These are phyloP conservation scores for Sporothrix protearum DNA, from an alignment of 2,329 filamentous ascomycete species.

Conservation along the genomic window DNA sequence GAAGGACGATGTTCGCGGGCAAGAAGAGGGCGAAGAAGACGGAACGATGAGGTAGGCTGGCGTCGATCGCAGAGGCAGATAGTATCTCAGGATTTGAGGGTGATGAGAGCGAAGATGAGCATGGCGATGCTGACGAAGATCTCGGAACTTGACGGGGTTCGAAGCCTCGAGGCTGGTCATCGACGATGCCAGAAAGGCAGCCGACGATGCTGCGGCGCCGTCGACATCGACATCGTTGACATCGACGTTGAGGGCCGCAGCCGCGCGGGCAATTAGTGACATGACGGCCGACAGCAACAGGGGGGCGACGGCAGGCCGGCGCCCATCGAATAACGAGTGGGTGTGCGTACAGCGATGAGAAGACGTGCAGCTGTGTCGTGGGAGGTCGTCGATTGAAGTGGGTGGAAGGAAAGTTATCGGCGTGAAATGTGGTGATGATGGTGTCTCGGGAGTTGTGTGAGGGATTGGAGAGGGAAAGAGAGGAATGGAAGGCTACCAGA, in stretches of 20 bases:
- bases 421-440: background rate
- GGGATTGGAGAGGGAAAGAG: background rate
- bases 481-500: constrained; percentile 3
- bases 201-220: background rate
- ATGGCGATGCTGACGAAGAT: constrained; percentile 73
- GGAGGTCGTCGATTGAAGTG: background rate
- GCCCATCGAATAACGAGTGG: constrained; percentile 18
- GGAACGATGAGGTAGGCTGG: constrained; percentile 82
- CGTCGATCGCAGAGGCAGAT: constrained; percentile 83
- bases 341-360: background rate
- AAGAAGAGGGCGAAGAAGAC: constrained; percentile 96
- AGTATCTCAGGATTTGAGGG: constrained; percentile 80
- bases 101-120: constrained; percentile 67
- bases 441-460: background rate
- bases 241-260: constrained; percentile 12
- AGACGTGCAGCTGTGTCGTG: background rate
- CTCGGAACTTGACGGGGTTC: constrained; percentile 70
- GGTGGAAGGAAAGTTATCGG: background rate
- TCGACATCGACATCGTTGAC: background rate
- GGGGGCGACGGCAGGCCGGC: constrained; percentile 11
- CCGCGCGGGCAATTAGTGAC: constrained; percentile 21
- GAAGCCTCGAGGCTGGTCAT: constrained; percentile 1
- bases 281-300: constrained; percentile 22
- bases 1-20: constrained; percentile 82
- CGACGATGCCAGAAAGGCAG: background rate